Percentiles rank a stretch among this genome's conserved stretches.
phyloP scores from a whole-genome alignment of 2,329 filamentous ascomycete species.

The Penicillium sp. region DNA sequence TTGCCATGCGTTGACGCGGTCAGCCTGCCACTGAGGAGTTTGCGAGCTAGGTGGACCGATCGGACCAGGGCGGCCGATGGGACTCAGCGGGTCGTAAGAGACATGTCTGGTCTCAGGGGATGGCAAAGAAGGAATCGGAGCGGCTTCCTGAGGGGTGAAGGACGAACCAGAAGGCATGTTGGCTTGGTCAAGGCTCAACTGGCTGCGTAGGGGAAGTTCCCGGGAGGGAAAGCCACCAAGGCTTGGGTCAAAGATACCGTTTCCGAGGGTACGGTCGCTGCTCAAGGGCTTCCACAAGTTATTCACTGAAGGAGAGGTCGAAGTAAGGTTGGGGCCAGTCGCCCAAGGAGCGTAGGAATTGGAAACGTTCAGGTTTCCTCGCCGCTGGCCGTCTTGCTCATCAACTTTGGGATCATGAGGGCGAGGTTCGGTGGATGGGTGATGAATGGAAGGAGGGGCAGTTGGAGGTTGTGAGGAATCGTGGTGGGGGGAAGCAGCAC shows the following conservation, averaged over 20 bases:
- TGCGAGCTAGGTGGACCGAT: constrained; percentile 48
- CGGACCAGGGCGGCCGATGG: constrained; percentile 45
- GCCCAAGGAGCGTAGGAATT: constrained; percentile 41
- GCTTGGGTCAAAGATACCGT: constrained; percentile 61
- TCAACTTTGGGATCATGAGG: constrained; percentile 31
- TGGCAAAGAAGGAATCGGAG: constrained; percentile 36
- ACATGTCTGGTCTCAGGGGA: constrained; percentile 42
- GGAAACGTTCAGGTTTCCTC: constrained; percentile 37
- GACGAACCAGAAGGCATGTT: constrained; percentile 34
- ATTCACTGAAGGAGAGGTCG: constrained; percentile 35
- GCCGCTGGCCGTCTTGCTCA: constrained; percentile 39
- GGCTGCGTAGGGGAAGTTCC: constrained; percentile 42
- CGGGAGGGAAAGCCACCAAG: constrained; percentile 51
- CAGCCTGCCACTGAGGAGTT: constrained; percentile 31
- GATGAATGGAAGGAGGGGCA: constrained; percentile 9
- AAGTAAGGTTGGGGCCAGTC: constrained; percentile 34
- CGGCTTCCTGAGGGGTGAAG: constrained; percentile 35
- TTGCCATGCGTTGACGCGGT: constrained; percentile 42
- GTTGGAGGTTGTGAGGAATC: constrained; percentile 1
- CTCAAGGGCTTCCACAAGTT: constrained; percentile 62
- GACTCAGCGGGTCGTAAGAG: constrained; percentile 39
- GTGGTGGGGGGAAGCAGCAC: constrained; percentile 29
- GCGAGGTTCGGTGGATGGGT: constrained; percentile 21
- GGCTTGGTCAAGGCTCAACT: constrained; percentile 41
- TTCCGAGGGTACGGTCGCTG: constrained; percentile 59